These are phyloP conservation scores for Aureobasidium sp. DNA, from an alignment of 2,329 filamentous ascomycete species.

Conservation along the genomic window DNA sequence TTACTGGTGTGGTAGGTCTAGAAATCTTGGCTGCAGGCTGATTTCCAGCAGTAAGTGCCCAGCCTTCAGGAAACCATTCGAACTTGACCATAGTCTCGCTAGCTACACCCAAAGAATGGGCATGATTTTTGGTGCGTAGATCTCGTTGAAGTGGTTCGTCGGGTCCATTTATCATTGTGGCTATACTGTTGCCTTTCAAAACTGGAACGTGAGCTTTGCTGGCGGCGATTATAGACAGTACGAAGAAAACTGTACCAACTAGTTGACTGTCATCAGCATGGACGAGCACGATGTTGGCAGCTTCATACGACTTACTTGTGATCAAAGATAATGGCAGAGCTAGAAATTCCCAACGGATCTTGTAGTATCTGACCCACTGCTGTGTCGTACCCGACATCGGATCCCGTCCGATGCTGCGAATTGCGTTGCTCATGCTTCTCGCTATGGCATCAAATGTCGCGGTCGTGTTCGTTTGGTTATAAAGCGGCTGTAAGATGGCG, in stretches of 20 bases:
- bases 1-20: neutral
- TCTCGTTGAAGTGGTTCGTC: neutral
- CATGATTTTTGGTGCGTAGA: neutral
- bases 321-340: neutral
- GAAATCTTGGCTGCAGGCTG: neutral
- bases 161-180: neutral
- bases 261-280: neutral
- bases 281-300: too few species aligned
- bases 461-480: neutral
- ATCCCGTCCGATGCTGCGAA: neutral
- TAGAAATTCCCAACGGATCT: constrained; percentile 1
- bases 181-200: neutral
- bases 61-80: neutral
- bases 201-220: neutral
- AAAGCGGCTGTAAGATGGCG: neutral
- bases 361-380: neutral
- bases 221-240: neutral
- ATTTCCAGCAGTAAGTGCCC: neutral
- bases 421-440: constrained; percentile 2
- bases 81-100: neutral
- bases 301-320: neutral
- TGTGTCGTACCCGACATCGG: neutral
- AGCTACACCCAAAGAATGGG: neutral
- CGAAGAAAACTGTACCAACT: neutral
- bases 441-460: constrained; percentile 2